These are phyloP conservation scores for Aureobasidium namibiae DNA, from an alignment of 2,329 filamentous ascomycete genomes.

Conservation along the genomic window DNA sequence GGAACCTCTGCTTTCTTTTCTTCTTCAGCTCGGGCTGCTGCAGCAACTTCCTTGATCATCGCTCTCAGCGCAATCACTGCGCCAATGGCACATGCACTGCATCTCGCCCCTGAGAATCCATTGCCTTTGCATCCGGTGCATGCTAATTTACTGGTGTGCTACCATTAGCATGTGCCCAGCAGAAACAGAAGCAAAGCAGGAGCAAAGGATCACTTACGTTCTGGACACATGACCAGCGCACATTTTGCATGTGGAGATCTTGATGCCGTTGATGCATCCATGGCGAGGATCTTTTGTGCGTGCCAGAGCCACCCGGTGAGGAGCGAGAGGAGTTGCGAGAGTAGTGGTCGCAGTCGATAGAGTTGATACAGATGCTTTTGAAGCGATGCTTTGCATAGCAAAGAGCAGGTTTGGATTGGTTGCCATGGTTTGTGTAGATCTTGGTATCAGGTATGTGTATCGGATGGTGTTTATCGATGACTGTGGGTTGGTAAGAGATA, in stretches of 20 bases:
- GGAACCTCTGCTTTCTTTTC: neutral
- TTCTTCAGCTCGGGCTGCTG: neutral
- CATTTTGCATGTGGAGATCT: neutral
- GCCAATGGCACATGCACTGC: neutral
- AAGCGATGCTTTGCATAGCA: neutral
- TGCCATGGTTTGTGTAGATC: constrained; percentile 1
- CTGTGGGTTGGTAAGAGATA: neutral
- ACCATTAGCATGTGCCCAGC: neutral
- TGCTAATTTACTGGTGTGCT: neutral
- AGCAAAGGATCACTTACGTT: neutral
- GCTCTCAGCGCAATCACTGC: neutral
- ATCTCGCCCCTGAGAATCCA: neutral
- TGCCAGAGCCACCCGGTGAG: neutral
- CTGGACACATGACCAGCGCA: neutral
- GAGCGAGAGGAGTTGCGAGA: neutral
- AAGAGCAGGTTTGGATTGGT: constrained; percentile 4
- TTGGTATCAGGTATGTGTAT: neutral
- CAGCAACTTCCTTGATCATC: neutral
- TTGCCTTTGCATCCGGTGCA: constrained; percentile 2
- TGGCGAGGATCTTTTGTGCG: neutral
- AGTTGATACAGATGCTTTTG: neutral
- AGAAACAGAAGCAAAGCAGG: neutral
- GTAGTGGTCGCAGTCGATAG: neutral
- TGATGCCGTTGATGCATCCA: neutral
- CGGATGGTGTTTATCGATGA: neutral